Base-by-base conservation (phyloP, 208 protist genomes). In the Leishmania tarentolae region DNA sequence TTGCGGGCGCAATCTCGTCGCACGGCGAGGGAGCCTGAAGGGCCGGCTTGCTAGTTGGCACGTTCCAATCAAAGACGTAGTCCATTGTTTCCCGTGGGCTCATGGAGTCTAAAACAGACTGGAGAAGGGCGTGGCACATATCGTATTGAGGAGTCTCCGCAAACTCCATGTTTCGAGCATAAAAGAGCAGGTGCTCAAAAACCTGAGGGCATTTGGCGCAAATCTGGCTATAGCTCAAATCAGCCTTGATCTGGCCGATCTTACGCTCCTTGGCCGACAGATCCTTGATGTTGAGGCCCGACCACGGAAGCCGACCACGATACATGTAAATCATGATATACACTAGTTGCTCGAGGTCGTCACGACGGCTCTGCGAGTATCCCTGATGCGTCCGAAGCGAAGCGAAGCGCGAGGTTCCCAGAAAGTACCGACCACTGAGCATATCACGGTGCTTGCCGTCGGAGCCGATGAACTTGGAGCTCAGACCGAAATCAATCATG, bases 341-440 rank as follows among this genome's bases (percentile, higher is more conserved):
- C 72, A 95, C 93, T 44, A 98, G 80, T 79, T 95, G 89, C 87
- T 98, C 95, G 53, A 98, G 66, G 79, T 98, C 96, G 84, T 98
- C 96, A 35, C 94, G 88, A 75, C 94, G 92, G 63, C 89, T 91
- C 84, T 98, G 96, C 46, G 96, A 94, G 78, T 97, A 91, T 28
- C 99, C 98, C 59, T 98, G 77, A 81, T 99, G 99, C 8, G 98
- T 99, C 83, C 99, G 99, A 57, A 99, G 91, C 17, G 94, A 98
- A 2, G 98, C 98, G 79, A 99, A 99, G 7, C 99, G 89, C 17
- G 98, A 98, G 0, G 99, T 99, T 46, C 99, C 99, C 28, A 98
- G 97, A 52, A 99, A 92, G 75, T 89, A 95, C 82, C 98, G 99
- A 52, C 97, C 95, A 46, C 95, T 93, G 42, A 84, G 74, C 78